These are phyloP conservation scores for Hemileccinum hortonii DNA, from an alignment of 1,284 basidiomycete species.

Conservation along the genomic window DNA sequence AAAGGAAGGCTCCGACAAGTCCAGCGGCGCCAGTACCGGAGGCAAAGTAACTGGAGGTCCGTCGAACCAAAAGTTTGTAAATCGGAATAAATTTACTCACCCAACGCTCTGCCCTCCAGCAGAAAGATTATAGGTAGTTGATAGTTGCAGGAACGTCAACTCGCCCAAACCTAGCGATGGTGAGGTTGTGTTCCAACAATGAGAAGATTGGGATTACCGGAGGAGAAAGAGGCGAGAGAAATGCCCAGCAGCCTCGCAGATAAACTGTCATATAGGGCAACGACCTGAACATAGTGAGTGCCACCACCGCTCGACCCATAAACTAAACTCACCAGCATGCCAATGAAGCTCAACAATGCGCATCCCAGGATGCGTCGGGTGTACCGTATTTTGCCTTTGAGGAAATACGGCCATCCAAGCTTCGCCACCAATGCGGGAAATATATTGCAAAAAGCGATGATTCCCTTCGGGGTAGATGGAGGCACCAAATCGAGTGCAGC, in stretches of 20 bases:
- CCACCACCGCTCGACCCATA: not conserved
- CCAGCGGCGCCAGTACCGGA: constrained; percentile 95
- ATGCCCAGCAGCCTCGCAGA: constrained; percentile 83
- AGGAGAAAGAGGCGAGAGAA: constrained; percentile 85
- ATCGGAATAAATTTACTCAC: constrained; percentile 37
- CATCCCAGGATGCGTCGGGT: constrained; percentile 74
- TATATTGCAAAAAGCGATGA: constrained; percentile 92
- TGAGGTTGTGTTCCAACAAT: constrained; percentile 5
- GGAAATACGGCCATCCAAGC: constrained; percentile 89
- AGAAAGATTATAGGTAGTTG: constrained; percentile 77
- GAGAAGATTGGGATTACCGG: constrained; percentile 48
- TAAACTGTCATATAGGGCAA: constrained; percentile 74
- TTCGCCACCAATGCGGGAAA: constrained; percentile 82
- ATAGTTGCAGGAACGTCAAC: constrained; percentile 91
- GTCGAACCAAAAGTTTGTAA: not conserved
- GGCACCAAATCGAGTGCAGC: constrained; percentile 95
- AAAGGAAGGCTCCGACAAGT: constrained; percentile 86
- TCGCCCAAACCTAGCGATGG: constrained; percentile 75
- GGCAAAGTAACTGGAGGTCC: constrained; percentile 66
- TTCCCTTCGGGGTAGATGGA: constrained; percentile 85
- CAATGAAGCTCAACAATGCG: constrained; percentile 67
- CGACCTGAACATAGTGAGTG: constrained; percentile 52
- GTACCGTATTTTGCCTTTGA: constrained; percentile 83
- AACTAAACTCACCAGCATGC: constrained; percentile 69
- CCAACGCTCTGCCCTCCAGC: constrained; percentile 71